Evolutionary conservation across 352 stramenopile genomes (phyloP).

Genomic region (Phytophthora crassamura): DNA sequence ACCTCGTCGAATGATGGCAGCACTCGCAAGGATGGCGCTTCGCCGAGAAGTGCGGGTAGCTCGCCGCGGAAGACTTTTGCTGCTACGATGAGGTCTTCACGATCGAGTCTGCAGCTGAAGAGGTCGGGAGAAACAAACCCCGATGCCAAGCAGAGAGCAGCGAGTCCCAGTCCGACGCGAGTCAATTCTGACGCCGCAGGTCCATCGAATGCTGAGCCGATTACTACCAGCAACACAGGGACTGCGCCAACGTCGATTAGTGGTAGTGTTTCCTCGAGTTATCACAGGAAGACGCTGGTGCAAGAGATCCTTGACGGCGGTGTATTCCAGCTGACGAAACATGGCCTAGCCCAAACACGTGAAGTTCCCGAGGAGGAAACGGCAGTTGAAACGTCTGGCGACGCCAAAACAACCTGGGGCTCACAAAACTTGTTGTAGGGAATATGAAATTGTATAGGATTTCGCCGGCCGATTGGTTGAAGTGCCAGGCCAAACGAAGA

Average conservation of each 20-base stretch:
- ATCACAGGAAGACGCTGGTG: constrained; percentile 29
- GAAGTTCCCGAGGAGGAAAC: no score
- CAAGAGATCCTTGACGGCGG: constrained; percentile 23
- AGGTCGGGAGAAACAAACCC: constrained; percentile 1
- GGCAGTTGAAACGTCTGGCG: no score
- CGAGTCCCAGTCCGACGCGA: constrained; percentile 1
- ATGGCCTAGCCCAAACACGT: neutral
- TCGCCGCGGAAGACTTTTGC: constrained; percentile 22
- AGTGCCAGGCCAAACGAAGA: no score
- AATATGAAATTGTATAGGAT: no score
- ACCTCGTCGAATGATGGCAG: neutral
- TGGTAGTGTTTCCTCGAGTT: neutral
- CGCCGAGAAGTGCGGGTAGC: constrained; percentile 4
- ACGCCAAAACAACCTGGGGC: no score
- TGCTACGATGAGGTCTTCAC: neutral
- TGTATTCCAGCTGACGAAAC: constrained; percentile 12
- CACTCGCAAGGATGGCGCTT: constrained; percentile 1
- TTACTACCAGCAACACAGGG: neutral
- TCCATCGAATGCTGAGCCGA: neutral
- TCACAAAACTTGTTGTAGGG: no score
- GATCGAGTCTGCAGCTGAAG: constrained; percentile 21
- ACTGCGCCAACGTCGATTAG: neutral
- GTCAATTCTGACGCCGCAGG: neutral
- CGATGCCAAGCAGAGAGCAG: neutral
- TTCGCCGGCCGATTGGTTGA: no score